phyloP scores from a whole-genome alignment of 345 rosid genomes.

The Lepidium africanum region DNA sequence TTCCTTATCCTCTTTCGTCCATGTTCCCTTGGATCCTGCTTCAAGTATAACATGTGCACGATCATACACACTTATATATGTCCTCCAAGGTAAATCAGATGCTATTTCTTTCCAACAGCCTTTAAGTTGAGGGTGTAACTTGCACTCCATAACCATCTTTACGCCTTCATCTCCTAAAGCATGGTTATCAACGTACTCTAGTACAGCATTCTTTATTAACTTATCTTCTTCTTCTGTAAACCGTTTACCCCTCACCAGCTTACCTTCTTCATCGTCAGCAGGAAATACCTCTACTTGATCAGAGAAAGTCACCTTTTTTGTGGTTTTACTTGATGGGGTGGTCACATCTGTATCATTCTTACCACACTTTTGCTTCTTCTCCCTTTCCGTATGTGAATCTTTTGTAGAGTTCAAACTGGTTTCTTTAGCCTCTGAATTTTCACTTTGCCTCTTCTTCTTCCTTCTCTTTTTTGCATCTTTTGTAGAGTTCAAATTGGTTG shows the following conservation, averaged over 20 bases:
- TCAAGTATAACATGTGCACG: constrained; percentile 64
- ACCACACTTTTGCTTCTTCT: background rate
- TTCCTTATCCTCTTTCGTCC: constrained; percentile 63
- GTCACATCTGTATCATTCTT: constrained; percentile 17
- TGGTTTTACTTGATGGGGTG: constrained; percentile 22
- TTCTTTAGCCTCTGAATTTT: background rate
- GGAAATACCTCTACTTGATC: constrained; percentile 57
- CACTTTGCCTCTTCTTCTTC: constrained; percentile 12
- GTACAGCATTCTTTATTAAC: constrained; percentile 42
- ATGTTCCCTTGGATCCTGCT: constrained; percentile 34
- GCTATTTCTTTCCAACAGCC: constrained; percentile 73
- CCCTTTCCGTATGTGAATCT: constrained; percentile 24
- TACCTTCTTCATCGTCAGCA: constrained; percentile 14
- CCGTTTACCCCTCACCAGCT: constrained; percentile 56
- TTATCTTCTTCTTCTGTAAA: constrained; percentile 70
- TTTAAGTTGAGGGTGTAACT: constrained; percentile 29
- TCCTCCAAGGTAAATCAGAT: constrained; percentile 60
- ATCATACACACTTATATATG: constrained; percentile 29
- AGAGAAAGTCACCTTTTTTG: constrained; percentile 61
- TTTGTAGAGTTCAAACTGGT: background rate
- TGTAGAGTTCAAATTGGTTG: background rate
- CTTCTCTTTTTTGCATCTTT: constrained; percentile 15
- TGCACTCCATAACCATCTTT: constrained; percentile 48
- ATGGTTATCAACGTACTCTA: constrained; percentile 41
- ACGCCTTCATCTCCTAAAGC: constrained; percentile 59